phyloP scores from a whole-genome alignment of 202 grass and related monocot species.

The Setaria italica region DNA sequence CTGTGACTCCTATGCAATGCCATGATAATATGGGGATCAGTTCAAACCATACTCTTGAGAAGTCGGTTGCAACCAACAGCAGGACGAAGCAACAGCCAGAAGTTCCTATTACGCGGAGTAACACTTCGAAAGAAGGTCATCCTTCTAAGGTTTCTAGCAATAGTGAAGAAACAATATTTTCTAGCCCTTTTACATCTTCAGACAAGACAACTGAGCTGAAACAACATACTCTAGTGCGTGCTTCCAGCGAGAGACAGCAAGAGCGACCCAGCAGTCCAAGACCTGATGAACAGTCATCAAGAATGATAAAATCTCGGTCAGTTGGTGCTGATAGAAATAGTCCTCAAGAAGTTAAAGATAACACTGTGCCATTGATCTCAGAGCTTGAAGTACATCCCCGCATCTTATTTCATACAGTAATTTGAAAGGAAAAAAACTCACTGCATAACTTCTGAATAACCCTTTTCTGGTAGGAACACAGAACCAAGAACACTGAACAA shows the following conservation, averaged over 20 bases:
- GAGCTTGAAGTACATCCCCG: conserved; percentile 54
- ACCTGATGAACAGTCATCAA: conserved; percentile 42
- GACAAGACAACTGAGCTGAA: conserved; percentile 37
- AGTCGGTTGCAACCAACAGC: conserved; percentile 27
- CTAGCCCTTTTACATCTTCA: conserved; percentile 36
- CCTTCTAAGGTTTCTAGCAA: neutral
- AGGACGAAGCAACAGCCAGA: conserved; percentile 36
- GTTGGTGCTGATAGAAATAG: conserved; percentile 47
- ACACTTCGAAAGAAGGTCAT: conserved; percentile 31
- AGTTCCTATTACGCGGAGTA: neutral
- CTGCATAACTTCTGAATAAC: conserved; percentile 13
- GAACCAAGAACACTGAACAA: conserved; percentile 54
- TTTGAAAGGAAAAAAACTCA: neutral
- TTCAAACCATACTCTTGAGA: conserved; percentile 29
- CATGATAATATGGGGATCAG: conserved; percentile 41
- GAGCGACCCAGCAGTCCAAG: conserved; percentile 37
- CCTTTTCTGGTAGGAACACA: conserved; percentile 49
- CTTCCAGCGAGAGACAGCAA: conserved; percentile 51
- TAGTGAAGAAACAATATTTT: conserved; percentile 24
- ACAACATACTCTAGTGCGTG: conserved; percentile 45
- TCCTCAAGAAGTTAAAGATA: conserved; percentile 43
- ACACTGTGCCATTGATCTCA: conserved; percentile 12
- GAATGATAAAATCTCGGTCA: conserved; percentile 40
- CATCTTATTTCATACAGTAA: conserved; percentile 26
- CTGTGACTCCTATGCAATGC: conserved; percentile 11